Evolutionary conservation across 2,329 filamentous ascomycete genomes (phyloP), one percentile per base, ranked within the genome.

Genomic region (Mollisia scopiformis): DNA sequence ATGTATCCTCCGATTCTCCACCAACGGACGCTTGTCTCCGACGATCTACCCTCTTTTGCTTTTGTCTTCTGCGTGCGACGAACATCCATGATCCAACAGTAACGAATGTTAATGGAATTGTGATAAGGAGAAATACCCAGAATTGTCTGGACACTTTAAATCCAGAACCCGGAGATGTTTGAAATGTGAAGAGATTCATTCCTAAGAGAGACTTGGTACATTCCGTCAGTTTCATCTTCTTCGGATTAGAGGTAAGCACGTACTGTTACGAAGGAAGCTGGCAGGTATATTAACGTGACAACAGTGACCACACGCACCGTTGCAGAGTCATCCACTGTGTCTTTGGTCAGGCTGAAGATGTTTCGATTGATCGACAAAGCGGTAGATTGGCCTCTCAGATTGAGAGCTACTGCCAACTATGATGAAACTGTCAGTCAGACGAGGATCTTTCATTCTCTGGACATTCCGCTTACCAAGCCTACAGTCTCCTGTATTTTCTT

Each of bases 151-250:
- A 71, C 2, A 68, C 66, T 19, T 70, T 43, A 13, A 73, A 66
- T 2, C 59, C 55, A 7, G 53, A 37, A 14, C 57, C 62, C 5
- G 63, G 66, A 0, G 62, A 28, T 21, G 66, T 47, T 31, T 72
- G 60, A 61, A 71, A 69, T 2, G 62, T 64, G 37, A 75, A 75
- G 33, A 75, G 67, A 47, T 75, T 74, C 72, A 74, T 75, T 3
- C 73, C 73, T 23, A 75, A 68, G 21, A 75, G 27, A 14, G 52
- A 59, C 58, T 63, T 7, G 10, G 13, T 2, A 19, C 39, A 14
- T 47, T 7, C 23, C 13, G 43, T 47, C 25, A 47, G 43, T 47
- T 28, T 27, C 1, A 16, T 13, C 11, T 13, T 21, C 8, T 30
- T 3, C 14, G 16, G 16, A 21, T 10, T 19, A 35, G 16, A n/a